These are phyloP conservation scores for Biscutella laevigata DNA, from an alignment of 441 rosid species.

Conservation along the genomic window DNA sequence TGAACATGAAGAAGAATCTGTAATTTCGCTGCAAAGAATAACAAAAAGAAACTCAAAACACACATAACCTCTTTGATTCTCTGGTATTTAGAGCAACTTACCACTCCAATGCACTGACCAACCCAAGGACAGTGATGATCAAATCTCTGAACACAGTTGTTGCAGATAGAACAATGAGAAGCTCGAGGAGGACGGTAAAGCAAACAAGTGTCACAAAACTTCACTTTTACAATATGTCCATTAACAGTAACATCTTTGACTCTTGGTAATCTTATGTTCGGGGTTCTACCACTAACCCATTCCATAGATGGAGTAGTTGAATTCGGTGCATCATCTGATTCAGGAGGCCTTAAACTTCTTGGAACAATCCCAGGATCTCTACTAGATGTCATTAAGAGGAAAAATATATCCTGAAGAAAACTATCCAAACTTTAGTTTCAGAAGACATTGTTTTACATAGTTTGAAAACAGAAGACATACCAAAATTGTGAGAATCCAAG, in stretches of 20 bases:
- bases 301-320: conserved; percentile 44
- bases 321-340: conserved; percentile 34
- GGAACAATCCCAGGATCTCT: conserved; percentile 91
- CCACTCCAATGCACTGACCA: conserved; percentile 85
- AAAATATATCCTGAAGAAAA: conserved; percentile 53
- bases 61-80: background rate
- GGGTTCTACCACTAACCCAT: conserved; percentile 48
- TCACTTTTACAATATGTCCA: conserved; percentile 61
- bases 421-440: conserved; percentile 23
- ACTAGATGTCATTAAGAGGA: conserved; percentile 62
- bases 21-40: conserved; percentile 72
- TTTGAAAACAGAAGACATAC: conserved; percentile 35
- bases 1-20: conserved; percentile 88
- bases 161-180: no score
- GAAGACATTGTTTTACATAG: background rate
- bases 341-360: conserved; percentile 48
- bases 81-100: conserved; percentile 22
- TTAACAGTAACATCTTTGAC: conserved; percentile 53
- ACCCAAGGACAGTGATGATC: conserved; percentile 99
- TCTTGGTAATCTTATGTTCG: conserved; percentile 45
- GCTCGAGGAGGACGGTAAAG: conserved; percentile 84
- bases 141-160: conserved; percentile 83
- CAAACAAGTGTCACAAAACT: conserved; percentile 87
- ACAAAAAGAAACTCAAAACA: background rate
- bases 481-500: conserved; percentile 44